Evolutionary conservation across 257 asterid genomes (phyloP).

Genomic region (Ilex aquifolium): DNA sequence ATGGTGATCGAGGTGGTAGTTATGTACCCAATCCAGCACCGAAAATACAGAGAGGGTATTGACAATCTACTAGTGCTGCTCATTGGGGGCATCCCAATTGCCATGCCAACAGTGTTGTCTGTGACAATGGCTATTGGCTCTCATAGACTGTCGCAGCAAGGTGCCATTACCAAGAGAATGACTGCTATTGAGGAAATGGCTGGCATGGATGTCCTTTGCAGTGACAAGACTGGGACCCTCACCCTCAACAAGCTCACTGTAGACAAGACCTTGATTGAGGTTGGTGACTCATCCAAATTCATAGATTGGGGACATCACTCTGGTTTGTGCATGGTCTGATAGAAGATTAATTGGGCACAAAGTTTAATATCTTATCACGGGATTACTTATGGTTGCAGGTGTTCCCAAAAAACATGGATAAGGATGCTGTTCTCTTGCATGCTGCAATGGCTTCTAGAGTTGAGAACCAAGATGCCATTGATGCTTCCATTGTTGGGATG

Average conservation of each 20-base stretch:
- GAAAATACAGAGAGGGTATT: constrained; percentile 75
- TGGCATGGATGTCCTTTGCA: constrained; percentile 93
- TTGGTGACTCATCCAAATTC: constrained; percentile 27
- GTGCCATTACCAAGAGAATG: constrained; percentile 97
- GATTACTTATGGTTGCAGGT: constrained; percentile 6
- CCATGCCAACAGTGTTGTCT: constrained; percentile 91
- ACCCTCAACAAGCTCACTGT: constrained; percentile 90
- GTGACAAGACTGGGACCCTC: constrained; percentile 91
- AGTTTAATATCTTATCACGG: background rate
- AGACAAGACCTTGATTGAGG: constrained; percentile 64
- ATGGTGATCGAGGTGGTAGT: constrained; percentile 69
- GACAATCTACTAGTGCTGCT: constrained; percentile 81
- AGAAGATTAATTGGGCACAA: background rate
- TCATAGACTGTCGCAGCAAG: constrained; percentile 81
- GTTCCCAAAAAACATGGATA: constrained; percentile 33
- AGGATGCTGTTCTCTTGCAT: constrained; percentile 36
- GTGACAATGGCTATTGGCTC: constrained; percentile 99
- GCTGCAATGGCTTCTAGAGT: constrained; percentile 73
- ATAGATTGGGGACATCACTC: background rate
- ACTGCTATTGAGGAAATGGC: constrained; percentile 99
- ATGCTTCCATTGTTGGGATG: constrained; percentile 63
- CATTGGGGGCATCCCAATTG: constrained; percentile 92
- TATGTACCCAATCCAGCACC: constrained; percentile 71
- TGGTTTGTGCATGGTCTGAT: background rate
- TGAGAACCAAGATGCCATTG: constrained; percentile 75